Evolutionary conservation across 2,329 filamentous ascomycete species (phyloP), one percentile per base, ranked within the genome.

Genomic region (Penicillium olsonii): DNA sequence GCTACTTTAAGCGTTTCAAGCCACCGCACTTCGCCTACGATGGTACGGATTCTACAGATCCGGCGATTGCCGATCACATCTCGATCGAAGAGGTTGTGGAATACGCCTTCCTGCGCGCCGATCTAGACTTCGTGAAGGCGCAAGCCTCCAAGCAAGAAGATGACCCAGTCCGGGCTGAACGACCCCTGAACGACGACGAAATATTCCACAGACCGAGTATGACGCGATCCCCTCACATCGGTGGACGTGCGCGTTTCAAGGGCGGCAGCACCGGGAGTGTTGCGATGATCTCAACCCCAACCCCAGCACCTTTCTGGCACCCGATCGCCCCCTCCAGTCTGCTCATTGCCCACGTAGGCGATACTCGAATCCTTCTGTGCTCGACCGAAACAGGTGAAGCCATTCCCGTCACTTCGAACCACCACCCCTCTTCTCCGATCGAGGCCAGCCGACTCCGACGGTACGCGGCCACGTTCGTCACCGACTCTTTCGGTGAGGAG

Each of bases 401-500:
- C 1, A 81, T 88, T 2, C 88, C 92, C 0, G 70, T 96, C 31
- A 97, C 94, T 0, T 90, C 87, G 17, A 90, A 96, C 68, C 94
- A 99, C 71, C 94, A 96, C 67, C 92, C 94, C 0, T 88, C 85
- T n/a, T 84, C 88, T 4, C 94, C 94, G 0, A 79, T 85, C 47
- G 94, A 99, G 75, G 86, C 87, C 9, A 85, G 84, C 35, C 84
- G 94, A 7, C 80, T 99, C 19, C 87, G 92, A 37, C 86, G 92
- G 41, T 97, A 92, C 67, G 88, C 91, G 1, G 84, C 88, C 24
- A 87, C 87, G 2, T 92, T 97, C 67, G 87, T 96, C 15, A 94
- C 92, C 0, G 94, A 99, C 73, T 95, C 90, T 27, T 99, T 99
- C 69, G 94, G 94, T 65, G 94, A 99, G 73, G 92, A 97, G 73